Conservation (phyloP, 2,329 filamentous ascomycete species). For the Penicillium crustosum region DNA sequence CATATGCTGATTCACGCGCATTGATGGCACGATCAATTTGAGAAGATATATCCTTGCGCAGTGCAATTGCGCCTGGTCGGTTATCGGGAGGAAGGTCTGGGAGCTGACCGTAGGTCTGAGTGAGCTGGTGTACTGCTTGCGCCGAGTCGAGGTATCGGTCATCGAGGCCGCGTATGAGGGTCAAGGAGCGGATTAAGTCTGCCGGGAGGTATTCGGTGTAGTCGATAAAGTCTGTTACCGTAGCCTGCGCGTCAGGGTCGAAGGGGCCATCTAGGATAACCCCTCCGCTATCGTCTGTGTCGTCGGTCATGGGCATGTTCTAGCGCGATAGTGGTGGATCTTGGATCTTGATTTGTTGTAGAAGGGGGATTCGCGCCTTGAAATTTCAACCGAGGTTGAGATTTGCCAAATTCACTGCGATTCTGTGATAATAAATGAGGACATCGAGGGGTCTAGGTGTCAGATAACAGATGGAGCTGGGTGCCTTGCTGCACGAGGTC, state of each 20-base stretch:
- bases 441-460: slow-evolving; percentile 20
- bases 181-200: slow-evolving; percentile 63
- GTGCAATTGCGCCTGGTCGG: slow-evolving; percentile 51
- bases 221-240: slow-evolving; percentile 66
- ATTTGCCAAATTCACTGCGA: neutral
- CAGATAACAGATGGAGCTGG: slow-evolving; percentile 9
- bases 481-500: slow-evolving; percentile 9
- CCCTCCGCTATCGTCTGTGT: slow-evolving; percentile 44
- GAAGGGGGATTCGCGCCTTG: neutral
- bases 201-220: slow-evolving; percentile 69
- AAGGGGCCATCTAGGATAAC: slow-evolving; percentile 51
- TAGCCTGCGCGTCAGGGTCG: slow-evolving; percentile 65
- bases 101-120: slow-evolving; percentile 48
- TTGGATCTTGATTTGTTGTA: neutral
- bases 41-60: slow-evolving; percentile 59
- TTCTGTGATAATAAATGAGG: neutral
- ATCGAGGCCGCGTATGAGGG: slow-evolving; percentile 56
- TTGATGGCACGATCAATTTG: slow-evolving; percentile 56
- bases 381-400: neutral
- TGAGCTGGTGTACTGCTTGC: slow-evolving; percentile 44
- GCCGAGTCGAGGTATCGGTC: slow-evolving; percentile 46
- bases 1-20: slow-evolving; percentile 56
- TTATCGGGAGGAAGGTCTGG: slow-evolving; percentile 50
- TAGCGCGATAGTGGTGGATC: neutral
- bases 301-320: slow-evolving; percentile 41